Percentiles rank a stretch among this genome's conserved stretches.
phyloP scores from a whole-genome alignment of 768 basidiomycete species.

The Macrolepiota dolichaula region DNA sequence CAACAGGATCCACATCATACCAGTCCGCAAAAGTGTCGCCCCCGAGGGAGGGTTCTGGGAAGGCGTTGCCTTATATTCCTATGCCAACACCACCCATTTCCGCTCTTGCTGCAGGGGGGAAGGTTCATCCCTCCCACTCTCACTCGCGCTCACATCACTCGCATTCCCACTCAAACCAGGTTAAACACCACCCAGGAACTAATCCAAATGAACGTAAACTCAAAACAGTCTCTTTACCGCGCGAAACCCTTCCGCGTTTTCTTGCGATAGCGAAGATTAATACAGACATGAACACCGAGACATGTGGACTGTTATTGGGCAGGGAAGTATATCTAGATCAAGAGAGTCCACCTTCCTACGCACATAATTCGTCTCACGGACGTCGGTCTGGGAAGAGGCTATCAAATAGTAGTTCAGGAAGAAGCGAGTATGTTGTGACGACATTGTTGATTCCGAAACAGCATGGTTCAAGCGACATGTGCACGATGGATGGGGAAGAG shows the following conservation, averaged over 20 bases:
- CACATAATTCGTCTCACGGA: neutral
- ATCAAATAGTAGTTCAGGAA: slow-evolving; percentile 14
- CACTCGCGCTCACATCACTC: neutral
- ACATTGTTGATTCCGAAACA: slow-evolving; percentile 87
- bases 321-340: slow-evolving; percentile 24
- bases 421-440: slow-evolving; percentile 67
- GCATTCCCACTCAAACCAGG: slow-evolving; percentile 14
- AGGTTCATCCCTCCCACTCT: too few relatives aligned
- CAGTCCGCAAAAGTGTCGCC: neutral
- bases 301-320: slow-evolving; percentile 84
- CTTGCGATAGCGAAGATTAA: slow-evolving; percentile 74
- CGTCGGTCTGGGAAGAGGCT: neutral
- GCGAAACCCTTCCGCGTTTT: slow-evolving; percentile 73
- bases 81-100: slow-evolving; percentile 14
- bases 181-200: slow-evolving; percentile 6
- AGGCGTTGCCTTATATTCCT: neutral
- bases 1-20: neutral
- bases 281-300: slow-evolving; percentile 77
- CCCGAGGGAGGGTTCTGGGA: neutral
- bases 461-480: slow-evolving; percentile 86
- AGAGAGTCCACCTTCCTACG: neutral
- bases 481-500: slow-evolving; percentile 89
- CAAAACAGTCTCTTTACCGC: slow-evolving; percentile 66
- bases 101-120: neutral
- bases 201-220: slow-evolving; percentile 22